These are phyloP conservation scores for Penicillium glabrum DNA, from an alignment of 2,329 filamentous ascomycete species.

Conservation along the genomic window DNA sequence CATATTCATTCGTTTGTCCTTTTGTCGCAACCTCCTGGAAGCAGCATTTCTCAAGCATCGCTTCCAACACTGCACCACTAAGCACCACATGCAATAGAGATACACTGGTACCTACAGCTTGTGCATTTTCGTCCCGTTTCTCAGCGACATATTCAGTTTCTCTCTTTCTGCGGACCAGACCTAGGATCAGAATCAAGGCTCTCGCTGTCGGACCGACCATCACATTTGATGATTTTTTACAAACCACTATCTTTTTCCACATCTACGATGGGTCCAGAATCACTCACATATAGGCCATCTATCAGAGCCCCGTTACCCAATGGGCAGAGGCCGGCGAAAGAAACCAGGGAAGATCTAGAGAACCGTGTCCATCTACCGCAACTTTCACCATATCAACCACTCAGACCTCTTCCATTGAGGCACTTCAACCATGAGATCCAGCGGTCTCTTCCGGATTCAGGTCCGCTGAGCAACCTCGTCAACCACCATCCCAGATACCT, in stretches of 20 bases:
- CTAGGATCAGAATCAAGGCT: not conserved
- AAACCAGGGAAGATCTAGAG: not conserved
- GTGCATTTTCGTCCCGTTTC: not conserved
- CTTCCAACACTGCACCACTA: not conserved
- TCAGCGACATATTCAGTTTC: not conserved
- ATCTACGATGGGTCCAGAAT: not conserved
- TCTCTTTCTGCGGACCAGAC: not conserved
- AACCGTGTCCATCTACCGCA: not conserved
- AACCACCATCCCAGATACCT: not conserved
- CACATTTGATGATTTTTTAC: not conserved
- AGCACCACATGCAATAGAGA: not conserved
- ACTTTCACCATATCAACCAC: not conserved
- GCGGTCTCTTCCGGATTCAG: not conserved
- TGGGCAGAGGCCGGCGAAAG: not conserved
- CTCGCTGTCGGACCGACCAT: not conserved
- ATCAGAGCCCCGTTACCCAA: not conserved
- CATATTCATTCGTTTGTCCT: not conserved
- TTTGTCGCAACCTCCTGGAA: not conserved
- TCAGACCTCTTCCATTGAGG: not conserved
- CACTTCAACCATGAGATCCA: not conserved
- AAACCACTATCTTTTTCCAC: not conserved
- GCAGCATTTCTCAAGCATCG: not conserved
- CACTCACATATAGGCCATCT: too few species aligned
- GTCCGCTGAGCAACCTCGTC: not conserved
- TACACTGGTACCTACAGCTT: not conserved